phyloP scores from a whole-genome alignment of 768 basidiomycete genomes.

The Tricholoma flavovirens region DNA sequence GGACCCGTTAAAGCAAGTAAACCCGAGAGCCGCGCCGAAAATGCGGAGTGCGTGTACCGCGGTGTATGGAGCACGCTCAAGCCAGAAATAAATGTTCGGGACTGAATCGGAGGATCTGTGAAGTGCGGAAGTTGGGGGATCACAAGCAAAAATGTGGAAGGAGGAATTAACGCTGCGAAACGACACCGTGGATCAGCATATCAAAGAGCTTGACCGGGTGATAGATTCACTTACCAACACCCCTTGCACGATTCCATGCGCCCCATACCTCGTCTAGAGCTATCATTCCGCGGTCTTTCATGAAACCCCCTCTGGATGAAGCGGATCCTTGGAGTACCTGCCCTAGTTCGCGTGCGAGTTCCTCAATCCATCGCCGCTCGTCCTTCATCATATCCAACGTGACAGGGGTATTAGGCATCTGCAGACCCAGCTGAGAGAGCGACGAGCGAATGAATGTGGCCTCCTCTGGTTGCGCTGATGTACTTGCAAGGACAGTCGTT shows the following conservation, averaged over 20 bases:
- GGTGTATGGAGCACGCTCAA: slow-evolving; percentile 83
- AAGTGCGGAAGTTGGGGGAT: slow-evolving; percentile 59
- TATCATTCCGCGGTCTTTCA: slow-evolving; percentile 75
- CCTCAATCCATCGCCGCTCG: slow-evolving; percentile 72
- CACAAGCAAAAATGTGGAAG: slow-evolving; percentile 75
- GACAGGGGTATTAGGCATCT: slow-evolving; percentile 72
- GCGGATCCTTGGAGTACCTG: slow-evolving; percentile 53
- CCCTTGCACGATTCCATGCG: slow-evolving; percentile 89
- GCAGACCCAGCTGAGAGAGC: slow-evolving; percentile 83
- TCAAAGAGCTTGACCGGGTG: not conserved
- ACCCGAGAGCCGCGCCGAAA: slow-evolving; percentile 59
- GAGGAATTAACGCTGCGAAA: slow-evolving; percentile 76
- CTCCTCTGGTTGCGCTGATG: slow-evolving; percentile 65
- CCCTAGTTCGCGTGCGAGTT: slow-evolving; percentile 79
- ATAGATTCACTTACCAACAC: slow-evolving; percentile 59
- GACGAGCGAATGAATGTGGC: slow-evolving; percentile 85
- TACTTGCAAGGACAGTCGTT: slow-evolving; percentile 28
- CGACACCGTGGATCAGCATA: slow-evolving; percentile 1
- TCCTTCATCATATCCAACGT: slow-evolving; percentile 86
- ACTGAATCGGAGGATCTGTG: slow-evolving; percentile 62
- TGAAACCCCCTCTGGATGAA: slow-evolving; percentile 46
- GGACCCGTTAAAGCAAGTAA: slow-evolving; percentile 45
- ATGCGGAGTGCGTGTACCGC: slow-evolving; percentile 59
- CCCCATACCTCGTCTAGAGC: slow-evolving; percentile 94
- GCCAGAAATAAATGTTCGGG: slow-evolving; percentile 67